These are phyloP conservation scores for Lagenaria siceraria DNA, from an alignment of 306 rosid species.

Conservation along the genomic window DNA sequence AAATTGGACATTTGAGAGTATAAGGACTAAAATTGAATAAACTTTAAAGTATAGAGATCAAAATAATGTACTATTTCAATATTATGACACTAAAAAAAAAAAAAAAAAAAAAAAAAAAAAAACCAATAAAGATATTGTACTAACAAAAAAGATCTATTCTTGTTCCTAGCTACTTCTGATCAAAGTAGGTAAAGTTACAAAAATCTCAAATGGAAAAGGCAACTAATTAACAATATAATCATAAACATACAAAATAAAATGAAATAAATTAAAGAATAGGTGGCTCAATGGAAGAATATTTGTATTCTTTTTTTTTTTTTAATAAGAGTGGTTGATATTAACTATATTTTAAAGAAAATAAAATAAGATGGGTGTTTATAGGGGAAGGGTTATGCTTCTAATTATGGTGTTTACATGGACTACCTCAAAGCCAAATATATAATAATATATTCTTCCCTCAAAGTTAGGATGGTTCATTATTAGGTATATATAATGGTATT, in stretches of 20 bases:
- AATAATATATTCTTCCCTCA: not conserved
- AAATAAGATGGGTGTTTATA: not conserved
- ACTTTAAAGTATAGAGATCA: too few species aligned
- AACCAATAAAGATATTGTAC: too few species aligned
- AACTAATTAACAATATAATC: not conserved
- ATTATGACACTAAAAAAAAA: not conserved
- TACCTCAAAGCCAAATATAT: not conserved
- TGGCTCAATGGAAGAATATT: not conserved
- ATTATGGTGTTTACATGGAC: not conserved
- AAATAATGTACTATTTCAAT: too few species aligned
- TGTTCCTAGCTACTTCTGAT: not conserved
- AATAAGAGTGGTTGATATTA: not conserved
- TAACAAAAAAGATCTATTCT: too few species aligned
- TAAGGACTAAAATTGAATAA: too few species aligned
- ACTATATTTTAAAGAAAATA: not conserved
- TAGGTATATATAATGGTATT: not conserved
- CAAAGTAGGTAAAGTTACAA: not conserved
- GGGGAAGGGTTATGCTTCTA: not conserved
- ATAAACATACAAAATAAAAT: not conserved
- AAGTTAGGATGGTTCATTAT: constrained; percentile 1
- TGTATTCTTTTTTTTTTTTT: not conserved
- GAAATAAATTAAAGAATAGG: not conserved
- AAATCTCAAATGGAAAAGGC: not conserved
- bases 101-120: too few species aligned
- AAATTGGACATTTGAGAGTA: too few species aligned